phyloP scores from a whole-genome alignment of 768 basidiomycete genomes.

The Auriscalpium orientale region DNA sequence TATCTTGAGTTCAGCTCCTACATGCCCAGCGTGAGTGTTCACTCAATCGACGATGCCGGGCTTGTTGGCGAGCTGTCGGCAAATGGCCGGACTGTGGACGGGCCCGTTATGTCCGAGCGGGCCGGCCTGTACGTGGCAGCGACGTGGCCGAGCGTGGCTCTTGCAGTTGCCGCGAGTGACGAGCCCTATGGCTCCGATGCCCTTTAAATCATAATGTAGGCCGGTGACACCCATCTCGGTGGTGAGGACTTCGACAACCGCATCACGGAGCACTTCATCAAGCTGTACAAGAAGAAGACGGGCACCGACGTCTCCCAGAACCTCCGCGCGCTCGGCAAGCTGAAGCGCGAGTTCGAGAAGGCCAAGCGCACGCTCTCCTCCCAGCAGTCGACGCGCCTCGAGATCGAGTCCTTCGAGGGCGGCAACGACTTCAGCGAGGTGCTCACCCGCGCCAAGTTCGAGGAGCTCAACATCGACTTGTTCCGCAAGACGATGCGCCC shows the following conservation, averaged over 20 bases:
- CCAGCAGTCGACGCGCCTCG: constrained; percentile 89
- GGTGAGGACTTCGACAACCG: constrained; percentile 47
- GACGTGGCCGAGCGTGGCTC: too few relatives aligned
- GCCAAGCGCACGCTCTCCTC: constrained; percentile 73
- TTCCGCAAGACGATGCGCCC: constrained; percentile 99
- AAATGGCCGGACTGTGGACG: too few relatives aligned
- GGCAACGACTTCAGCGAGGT: constrained; percentile 98
- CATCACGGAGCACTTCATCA: constrained; percentile 49
- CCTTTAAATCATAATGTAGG: too few relatives aligned
- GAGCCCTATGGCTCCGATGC: too few relatives aligned
- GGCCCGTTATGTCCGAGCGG: too few relatives aligned
- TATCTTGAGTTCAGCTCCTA: too few relatives aligned
- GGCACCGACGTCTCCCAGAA: constrained; percentile 43
- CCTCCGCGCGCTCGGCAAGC: constrained; percentile 46
- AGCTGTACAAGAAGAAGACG: constrained; percentile 45
- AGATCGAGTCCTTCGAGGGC: constrained; percentile 93
- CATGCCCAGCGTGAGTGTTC: too few relatives aligned
- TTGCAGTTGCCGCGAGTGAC: too few relatives aligned
- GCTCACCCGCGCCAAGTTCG: constrained; percentile 96
- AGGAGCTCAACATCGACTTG: constrained; percentile 96
- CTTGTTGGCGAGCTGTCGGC: too few relatives aligned
- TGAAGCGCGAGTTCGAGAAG: constrained; percentile 33
- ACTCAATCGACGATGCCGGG: too few relatives aligned
- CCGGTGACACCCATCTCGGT: constrained; percentile 58
- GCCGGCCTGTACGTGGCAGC: too few relatives aligned